These are phyloP conservation scores for Sphaerulina vaccinii DNA, from an alignment of 2,329 filamentous ascomycete species.

Conservation along the genomic window DNA sequence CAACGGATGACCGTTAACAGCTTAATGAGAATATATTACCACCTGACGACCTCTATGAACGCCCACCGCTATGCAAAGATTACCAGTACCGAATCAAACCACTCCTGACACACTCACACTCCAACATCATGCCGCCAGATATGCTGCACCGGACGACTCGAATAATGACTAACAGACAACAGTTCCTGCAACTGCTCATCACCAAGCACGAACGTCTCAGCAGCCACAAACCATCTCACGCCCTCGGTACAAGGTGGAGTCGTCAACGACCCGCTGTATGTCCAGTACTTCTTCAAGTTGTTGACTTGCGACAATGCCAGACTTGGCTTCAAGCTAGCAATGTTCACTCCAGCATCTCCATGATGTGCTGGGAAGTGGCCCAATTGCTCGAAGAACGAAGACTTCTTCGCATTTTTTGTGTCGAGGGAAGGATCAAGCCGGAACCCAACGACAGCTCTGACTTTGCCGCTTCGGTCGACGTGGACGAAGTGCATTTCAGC, in stretches of 20 bases:
- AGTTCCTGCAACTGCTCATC: constrained; percentile 51
- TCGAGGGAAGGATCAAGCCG: constrained; percentile 45
- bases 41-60: too few relatives aligned
- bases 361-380: constrained; percentile 3
- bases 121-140: constrained; percentile 21
- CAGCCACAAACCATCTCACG: constrained; percentile 47
- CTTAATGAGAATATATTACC: too few relatives aligned
- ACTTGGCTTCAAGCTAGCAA: constrained; percentile 33
- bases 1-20: too few relatives aligned
- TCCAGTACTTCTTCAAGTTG: constrained; percentile 49
- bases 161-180: constrained; percentile 46
- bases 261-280: constrained; percentile 50
- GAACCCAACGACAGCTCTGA: constrained; percentile 49
- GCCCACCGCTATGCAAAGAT: neutral
- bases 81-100: neutral
- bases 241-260: constrained; percentile 51
- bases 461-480: constrained; percentile 43
- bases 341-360: constrained; percentile 17
- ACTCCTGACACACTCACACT: neutral
- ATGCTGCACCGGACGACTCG: constrained; percentile 45
- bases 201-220: constrained; percentile 44
- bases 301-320: constrained; percentile 40
- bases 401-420: constrained; percentile 28
- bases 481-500: constrained; percentile 54
- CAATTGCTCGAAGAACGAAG: constrained; percentile 45